Evolutionary conservation across 352 stramenopile species (phyloP), one percentile per base, ranked within the genome.

Genomic region (Phytophthora boehmeriae): DNA sequence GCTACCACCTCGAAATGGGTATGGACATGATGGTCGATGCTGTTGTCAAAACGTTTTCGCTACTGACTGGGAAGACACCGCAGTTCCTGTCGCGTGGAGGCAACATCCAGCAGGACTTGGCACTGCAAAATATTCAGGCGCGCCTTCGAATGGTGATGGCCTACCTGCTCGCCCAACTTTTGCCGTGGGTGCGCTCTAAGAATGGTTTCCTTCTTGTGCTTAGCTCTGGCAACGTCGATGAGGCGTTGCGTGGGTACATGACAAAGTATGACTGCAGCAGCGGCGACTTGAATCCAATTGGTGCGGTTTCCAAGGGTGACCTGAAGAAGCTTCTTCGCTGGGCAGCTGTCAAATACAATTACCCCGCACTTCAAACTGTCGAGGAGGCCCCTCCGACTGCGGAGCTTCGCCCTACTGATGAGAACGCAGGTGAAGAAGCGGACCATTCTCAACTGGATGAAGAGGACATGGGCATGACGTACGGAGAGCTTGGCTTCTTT

Each of bases 231-330:
- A 99, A 99, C 73, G 97, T 99, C 1, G 97, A 99, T 63, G 97
- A 99, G 78, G 93, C 93, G 0, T 80, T 99, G 41, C 92, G 97
- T 50, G 97, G 97, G 25, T 99, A 99, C 82, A 98, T 99, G 94
- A 99, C 97, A 42, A 99, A 99, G 78, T 99, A 99, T 63, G 97
- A 99, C 82, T 99, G 97, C 77, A 98, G 92, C 62, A 98, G 88
- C 54, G 97, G 97, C 11, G 97, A 99, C 70, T 67, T 99, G 48
- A 99, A 99, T 75, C 97, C 97, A 1, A 99, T 99, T 65, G 97
- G 97, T 28, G 95, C 88, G 0, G 97, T 99, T 42, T 98, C 86
- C 13, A 98, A 98, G 70, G 74, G 88, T 19, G 97, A 99, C 68
- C 69, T 99, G 28, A 99, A 99, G 76, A 93, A 94, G 16, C 91